These are phyloP conservation scores for Blakeslea trispora DNA, from an alignment of 371 early-diverging fungal genomes.

Conservation along the genomic window DNA sequence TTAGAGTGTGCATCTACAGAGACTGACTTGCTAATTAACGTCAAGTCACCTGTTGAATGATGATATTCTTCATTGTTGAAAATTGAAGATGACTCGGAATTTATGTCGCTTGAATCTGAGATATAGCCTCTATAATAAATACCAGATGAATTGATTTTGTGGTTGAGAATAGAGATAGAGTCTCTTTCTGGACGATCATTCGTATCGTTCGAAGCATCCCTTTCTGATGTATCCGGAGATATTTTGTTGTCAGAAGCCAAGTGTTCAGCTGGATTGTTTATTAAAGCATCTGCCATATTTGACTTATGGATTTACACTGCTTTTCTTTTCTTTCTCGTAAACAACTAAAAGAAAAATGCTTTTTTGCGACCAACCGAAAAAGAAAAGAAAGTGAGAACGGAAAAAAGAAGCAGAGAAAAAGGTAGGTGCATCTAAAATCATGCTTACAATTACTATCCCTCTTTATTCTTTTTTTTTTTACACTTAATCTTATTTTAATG, in stretches of 20 bases:
- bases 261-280: background rate
- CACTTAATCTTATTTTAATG: no score
- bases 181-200: background rate
- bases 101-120: constrained; percentile 20
- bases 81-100: constrained; percentile 19
- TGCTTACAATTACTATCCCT: no score
- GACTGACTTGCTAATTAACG: constrained; percentile 16
- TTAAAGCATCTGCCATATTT: background rate
- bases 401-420: no score
- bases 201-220: background rate
- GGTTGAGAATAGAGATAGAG: background rate
- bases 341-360: no score
- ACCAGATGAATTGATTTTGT: constrained; percentile 12
- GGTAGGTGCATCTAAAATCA: no score
- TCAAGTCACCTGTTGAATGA: constrained; percentile 16
- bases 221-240: constrained; percentile 3
- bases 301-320: no score
- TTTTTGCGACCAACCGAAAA: no score
- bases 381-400: no score
- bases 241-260: background rate
- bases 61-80: constrained; percentile 1
- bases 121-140: constrained; percentile 16
- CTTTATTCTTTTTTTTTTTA: no score
- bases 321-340: no score
- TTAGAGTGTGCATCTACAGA: constrained; percentile 10